Evolutionary conservation across 2,329 filamentous ascomycete species (phyloP).

Genomic region (Amauroascus niger): DNA sequence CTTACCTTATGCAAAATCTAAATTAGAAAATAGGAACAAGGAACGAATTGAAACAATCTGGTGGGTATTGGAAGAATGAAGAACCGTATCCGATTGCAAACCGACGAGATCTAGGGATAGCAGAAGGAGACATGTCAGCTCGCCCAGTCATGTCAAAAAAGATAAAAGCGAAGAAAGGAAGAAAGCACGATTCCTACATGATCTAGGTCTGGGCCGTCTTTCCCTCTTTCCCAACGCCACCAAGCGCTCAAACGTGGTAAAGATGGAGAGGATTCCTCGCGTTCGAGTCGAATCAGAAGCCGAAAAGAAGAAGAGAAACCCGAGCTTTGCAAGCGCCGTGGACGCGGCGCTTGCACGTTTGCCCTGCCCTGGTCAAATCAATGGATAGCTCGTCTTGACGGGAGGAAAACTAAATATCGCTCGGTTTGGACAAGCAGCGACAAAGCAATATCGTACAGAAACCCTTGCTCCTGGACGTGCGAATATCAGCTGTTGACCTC

Average conservation of each 20-base stretch:
- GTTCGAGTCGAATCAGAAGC: not conserved
- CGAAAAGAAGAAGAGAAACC: too few species aligned
- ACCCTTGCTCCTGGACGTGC: too few species aligned
- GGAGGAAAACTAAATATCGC: not conserved
- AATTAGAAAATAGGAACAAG: not conserved
- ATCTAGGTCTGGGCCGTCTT: not conserved
- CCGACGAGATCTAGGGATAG: conserved; percentile 1
- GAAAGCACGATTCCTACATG: not conserved
- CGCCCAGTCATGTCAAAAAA: not conserved
- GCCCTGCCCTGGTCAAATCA: not conserved
- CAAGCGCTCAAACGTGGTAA: conserved; percentile 3
- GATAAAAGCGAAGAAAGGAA: not conserved
- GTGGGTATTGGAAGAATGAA: conserved; percentile 6
- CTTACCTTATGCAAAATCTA: conserved; percentile 11
- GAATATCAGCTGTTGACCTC: not conserved
- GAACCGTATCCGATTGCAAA: conserved; percentile 2
- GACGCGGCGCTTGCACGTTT: not conserved
- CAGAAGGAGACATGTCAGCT: not conserved
- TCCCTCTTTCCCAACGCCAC: conserved; percentile 1
- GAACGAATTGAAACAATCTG: not conserved
- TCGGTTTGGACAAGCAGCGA: not conserved
- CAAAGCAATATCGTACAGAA: not conserved
- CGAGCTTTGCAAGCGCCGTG: too few species aligned
- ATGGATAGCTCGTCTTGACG: not conserved
- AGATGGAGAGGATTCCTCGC: not conserved